Base-by-base conservation (phyloP, 2,329 filamentous ascomycete species). In the Elsinoe arachidis region DNA sequence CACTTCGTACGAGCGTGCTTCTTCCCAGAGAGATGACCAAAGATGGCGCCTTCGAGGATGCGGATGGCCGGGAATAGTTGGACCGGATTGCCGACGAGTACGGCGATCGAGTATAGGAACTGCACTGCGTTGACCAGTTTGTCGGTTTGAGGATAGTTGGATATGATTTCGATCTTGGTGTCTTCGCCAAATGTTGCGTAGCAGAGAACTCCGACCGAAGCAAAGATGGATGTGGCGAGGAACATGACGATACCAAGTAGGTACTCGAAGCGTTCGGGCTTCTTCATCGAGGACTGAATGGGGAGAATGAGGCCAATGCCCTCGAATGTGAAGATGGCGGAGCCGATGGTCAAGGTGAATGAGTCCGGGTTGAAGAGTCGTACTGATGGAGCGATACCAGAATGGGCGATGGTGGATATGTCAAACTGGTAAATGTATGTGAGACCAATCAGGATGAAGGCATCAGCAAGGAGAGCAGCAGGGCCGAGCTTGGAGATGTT, bases 291-390 rank as follows among this genome's bases (percentile, higher is more conserved):
- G 7, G 84, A 86, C 67, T 89, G 85, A 56, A 90, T 90, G 0
- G 86, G 86, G 7, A 90, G 74, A 61, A 90, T 88, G 21, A 90
- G 80, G 1, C 86, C 86, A 47, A 90, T 89, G 49, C 86, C 86
- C 67, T 90, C 86, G 63, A 88, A 90, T 0, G 86, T 88, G 72
- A 89, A 90, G 66, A 90, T 88, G 37, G 85, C 82, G 1, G 84
- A 82, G 55, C 86, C 86, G 49, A 90, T 79, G 23, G 85, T 89
- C 56, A 89, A 74, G 0, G 86, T 85, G 67, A 85, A 89, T 57
- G 80, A 76, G 23, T 76, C 73, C 0, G 86, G 82, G 69, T 89
- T 89, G 77, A 89, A 88, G 12, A 87, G 74, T 53, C 76, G 73
- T n/a, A 89, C 83, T 0, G 78, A 80, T 0, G 78, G 73, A 60